Evolutionary conservation across 1,284 basidiomycete genomes (phyloP).

Genomic region (Sporisorium sorghi): DNA sequence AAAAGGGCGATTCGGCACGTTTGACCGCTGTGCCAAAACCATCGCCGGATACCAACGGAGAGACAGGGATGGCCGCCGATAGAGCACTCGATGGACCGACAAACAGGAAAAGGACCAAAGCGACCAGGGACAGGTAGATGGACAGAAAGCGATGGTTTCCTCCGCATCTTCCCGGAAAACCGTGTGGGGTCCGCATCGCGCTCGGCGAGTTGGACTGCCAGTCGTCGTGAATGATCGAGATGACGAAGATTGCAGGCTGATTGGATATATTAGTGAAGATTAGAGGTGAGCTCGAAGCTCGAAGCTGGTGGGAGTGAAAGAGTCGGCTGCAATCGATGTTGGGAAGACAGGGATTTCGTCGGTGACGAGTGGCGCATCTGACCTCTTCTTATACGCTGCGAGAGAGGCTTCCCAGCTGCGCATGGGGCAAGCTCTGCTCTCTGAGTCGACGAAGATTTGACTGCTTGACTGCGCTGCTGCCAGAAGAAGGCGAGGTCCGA

Average conservation of each 20-base stretch:
- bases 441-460: not conserved
- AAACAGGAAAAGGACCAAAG: constrained; percentile 9
- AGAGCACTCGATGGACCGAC: not conserved
- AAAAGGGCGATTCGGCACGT: not conserved
- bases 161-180: not conserved
- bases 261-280: not conserved
- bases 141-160: not conserved
- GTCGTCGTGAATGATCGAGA: not conserved
- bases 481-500: not conserved
- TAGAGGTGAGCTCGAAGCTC: not conserved
- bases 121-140: not conserved
- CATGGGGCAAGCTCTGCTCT: not conserved
- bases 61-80: constrained; percentile 16
- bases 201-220: not conserved
- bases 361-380: not conserved
- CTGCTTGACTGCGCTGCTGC: not conserved
- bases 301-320: not conserved
- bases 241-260: not conserved
- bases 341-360: no score
- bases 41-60: not conserved
- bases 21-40: not conserved
- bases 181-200: constrained; percentile 8
- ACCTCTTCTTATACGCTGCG: constrained; percentile 4
- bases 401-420: not conserved
- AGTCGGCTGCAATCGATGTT: not conserved